Evolutionary conservation across 2,329 filamentous ascomycete genomes (phyloP).

Genomic region (Penicillium fuscoglaucum): DNA sequence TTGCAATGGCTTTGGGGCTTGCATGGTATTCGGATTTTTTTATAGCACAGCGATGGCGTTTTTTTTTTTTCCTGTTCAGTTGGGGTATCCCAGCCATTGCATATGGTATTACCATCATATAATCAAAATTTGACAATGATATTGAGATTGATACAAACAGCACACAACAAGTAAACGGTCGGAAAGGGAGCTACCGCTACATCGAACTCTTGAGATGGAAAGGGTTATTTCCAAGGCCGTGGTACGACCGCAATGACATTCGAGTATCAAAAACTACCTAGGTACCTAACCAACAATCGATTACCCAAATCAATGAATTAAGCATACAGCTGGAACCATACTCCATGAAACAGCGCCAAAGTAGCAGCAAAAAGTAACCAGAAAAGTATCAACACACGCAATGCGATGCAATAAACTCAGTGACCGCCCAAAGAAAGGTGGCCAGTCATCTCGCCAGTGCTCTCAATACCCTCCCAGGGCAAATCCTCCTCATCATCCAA

Average conservation of each 20-base stretch:
- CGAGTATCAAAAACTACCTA: slow-evolving; percentile 4
- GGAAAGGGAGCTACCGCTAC: not conserved
- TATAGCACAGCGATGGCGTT: slow-evolving; percentile 13
- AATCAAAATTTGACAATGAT: not conserved
- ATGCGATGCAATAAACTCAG: slow-evolving; percentile 10
- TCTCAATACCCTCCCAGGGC: slow-evolving; percentile 48
- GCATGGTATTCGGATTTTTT: not conserved
- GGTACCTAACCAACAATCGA: slow-evolving; percentile 5
- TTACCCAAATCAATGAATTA: slow-evolving; percentile 8
- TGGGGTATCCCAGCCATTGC: not conserved
- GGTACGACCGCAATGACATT: slow-evolving; percentile 5
- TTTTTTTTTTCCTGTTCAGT: not conserved
- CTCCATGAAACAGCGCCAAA: slow-evolving; percentile 10
- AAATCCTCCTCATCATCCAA: slow-evolving; percentile 41
- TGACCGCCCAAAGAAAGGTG: slow-evolving; percentile 24
- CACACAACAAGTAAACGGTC: not conserved
- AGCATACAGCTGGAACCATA: slow-evolving; percentile 9
- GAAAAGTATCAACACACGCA: slow-evolving; percentile 6
- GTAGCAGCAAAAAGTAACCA: slow-evolving; percentile 1
- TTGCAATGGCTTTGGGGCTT: not conserved
- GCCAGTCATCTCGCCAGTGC: slow-evolving; percentile 42
- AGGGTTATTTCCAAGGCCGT: slow-evolving; percentile 1
- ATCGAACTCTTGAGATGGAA: not conserved
- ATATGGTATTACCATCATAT: not conserved
- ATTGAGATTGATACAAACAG: not conserved